Percentiles rank a stretch among this genome's conserved stretches.
phyloP scores from a whole-genome alignment of 2,329 filamentous ascomycete genomes.

The Amylocarpus encephaloides region DNA sequence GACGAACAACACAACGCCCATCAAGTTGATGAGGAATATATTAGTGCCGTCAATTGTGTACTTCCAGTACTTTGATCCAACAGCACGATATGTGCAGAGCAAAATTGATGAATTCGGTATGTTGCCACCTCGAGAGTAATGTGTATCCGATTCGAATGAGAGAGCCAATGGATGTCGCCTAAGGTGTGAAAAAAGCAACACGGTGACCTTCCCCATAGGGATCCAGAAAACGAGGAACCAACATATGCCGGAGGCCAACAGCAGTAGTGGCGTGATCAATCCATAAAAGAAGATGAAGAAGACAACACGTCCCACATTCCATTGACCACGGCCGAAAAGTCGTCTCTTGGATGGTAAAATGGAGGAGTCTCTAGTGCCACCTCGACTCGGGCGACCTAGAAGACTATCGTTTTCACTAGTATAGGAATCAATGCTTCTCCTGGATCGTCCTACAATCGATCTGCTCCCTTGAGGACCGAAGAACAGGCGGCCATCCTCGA shows the following conservation, averaged over 20 bases:
- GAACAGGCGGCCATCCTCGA: constrained; percentile 92
- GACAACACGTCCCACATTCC: constrained; percentile 88
- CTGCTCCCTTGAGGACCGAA: constrained; percentile 73
- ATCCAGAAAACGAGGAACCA: constrained; percentile 98
- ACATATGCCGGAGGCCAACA: constrained; percentile 80
- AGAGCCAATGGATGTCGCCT: constrained; percentile 87
- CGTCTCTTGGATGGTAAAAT: constrained; percentile 62
- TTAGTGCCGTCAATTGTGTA: constrained; percentile 98
- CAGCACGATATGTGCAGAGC: constrained; percentile 93
- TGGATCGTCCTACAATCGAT: constrained; percentile 78
- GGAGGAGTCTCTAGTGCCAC: constrained; percentile 36
- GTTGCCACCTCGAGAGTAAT: constrained; percentile 63
- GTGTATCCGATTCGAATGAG: constrained; percentile 83
- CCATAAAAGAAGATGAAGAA: constrained; percentile 98
- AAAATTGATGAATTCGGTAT: constrained; percentile 78
- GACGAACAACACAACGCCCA: constrained; percentile 87
- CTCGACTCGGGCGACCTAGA: constrained; percentile 60
- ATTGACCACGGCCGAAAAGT: constrained; percentile 89
- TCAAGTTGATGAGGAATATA: constrained; percentile 96
- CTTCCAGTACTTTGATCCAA: constrained; percentile 96
- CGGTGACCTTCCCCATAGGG: constrained; percentile 93
- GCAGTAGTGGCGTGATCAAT: constrained; percentile 76
- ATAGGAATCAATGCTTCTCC: constrained; percentile 81
- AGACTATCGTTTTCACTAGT: constrained; percentile 84
- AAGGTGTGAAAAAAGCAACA: constrained; percentile 84